Percentiles rank a stretch among this genome's conserved stretches.
These are phyloP conservation scores for Cyclotella kingstonii DNA, from an alignment of 108 stramenopile species.

Conservation along the genomic window DNA sequence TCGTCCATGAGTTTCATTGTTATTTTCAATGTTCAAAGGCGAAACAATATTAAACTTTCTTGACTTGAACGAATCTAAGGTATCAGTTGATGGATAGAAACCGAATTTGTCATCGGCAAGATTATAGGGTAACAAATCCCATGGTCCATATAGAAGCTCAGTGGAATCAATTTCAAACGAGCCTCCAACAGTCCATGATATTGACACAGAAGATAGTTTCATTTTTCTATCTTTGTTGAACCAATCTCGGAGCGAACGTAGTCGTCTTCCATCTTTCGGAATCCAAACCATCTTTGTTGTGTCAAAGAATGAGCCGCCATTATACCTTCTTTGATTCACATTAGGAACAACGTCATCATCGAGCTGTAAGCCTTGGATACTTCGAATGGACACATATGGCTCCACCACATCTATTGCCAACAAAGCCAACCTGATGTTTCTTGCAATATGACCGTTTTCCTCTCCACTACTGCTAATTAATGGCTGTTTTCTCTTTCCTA, in stretches of 20 bases:
- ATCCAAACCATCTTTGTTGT: constrained; percentile 35
- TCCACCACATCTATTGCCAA: constrained; percentile 72
- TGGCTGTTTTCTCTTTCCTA: constrained; percentile 64
- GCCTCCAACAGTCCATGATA: constrained; percentile 75
- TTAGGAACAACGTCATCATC: constrained; percentile 42
- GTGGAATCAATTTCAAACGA: constrained; percentile 58
- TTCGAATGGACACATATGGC: constrained; percentile 68
- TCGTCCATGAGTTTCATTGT: constrained; percentile 5
- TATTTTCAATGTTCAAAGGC: constrained; percentile 10
- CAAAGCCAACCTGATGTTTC: constrained; percentile 74
- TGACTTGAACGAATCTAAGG: constrained; percentile 10
- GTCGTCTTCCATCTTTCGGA: neutral
- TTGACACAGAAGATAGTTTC: constrained; percentile 10
- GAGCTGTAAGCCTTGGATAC: constrained; percentile 25
- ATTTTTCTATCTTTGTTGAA: neutral
- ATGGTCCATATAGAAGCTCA: constrained; percentile 36
- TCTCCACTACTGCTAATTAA: constrained; percentile 46
- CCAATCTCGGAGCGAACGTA: neutral
- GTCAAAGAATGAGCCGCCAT: constrained; percentile 26
- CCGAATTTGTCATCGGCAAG: constrained; percentile 26
- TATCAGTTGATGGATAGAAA: constrained; percentile 21
- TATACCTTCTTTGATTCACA: constrained; percentile 25
- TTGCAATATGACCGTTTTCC: constrained; percentile 80
- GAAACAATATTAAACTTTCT: constrained; percentile 1
- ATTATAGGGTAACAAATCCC: constrained; percentile 34